These are phyloP conservation scores for Phytophthora vignae DNA, from an alignment of 352 stramenopile species.

Conservation along the genomic window DNA sequence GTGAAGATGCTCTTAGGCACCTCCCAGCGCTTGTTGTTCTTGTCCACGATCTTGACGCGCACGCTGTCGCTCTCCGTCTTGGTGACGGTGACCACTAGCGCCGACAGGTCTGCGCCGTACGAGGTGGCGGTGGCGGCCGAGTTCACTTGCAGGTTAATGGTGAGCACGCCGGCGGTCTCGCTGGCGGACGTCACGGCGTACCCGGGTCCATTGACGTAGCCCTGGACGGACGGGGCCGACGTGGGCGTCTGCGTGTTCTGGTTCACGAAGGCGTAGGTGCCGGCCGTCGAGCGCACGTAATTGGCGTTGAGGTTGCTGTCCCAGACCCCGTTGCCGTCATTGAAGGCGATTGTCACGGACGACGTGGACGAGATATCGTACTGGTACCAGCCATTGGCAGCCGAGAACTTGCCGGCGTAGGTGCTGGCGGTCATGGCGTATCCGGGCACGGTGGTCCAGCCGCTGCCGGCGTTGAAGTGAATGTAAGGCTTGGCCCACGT, in stretches of 20 bases:
- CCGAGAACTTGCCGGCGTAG: constrained; percentile 44
- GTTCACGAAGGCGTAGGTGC: constrained; percentile 47
- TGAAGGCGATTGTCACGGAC: constrained; percentile 50
- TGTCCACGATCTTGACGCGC: constrained; percentile 62
- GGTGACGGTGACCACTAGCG: constrained; percentile 49
- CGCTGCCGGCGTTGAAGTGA: constrained; percentile 45
- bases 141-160: constrained; percentile 46
- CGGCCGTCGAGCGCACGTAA: constrained; percentile 42
- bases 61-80: constrained; percentile 50
- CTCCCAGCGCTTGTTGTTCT: constrained; percentile 60
- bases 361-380: constrained; percentile 36
- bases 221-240: constrained; percentile 18
- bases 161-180: constrained; percentile 35
- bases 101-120: constrained; percentile 48
- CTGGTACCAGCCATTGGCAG: constrained; percentile 52
- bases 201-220: constrained; percentile 45
- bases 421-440: constrained; percentile 46
- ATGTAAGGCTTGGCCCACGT: constrained; percentile 47
- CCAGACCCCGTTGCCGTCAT: constrained; percentile 50
- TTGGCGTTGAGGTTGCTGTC: constrained; percentile 55
- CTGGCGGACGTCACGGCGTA: constrained; percentile 49
- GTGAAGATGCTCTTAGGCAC: constrained; percentile 49
- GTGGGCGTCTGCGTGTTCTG: constrained; percentile 28
- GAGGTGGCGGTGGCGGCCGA: constrained; percentile 19
- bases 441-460: constrained; percentile 46